Evolutionary conservation across 768 basidiomycete species (phyloP).

Genomic region (Grammothele lineata): DNA sequence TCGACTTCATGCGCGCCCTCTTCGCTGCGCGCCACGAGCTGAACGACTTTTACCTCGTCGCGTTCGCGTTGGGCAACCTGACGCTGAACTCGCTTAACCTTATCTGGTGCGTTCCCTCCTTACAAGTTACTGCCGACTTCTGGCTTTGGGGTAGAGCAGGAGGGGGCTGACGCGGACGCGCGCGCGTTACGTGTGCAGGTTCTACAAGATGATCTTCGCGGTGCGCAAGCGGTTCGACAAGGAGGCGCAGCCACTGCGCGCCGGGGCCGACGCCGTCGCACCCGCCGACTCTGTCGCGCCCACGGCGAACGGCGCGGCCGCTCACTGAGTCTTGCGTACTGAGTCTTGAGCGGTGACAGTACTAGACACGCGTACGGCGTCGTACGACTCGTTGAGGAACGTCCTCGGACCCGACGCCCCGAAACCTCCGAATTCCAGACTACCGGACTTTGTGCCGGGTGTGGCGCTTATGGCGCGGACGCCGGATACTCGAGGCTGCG

Average conservation of each 20-base stretch:
- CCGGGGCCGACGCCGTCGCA: neutral
- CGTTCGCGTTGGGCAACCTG: slow-evolving; percentile 60
- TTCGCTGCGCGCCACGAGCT: slow-evolving; percentile 50
- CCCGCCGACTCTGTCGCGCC: neutral
- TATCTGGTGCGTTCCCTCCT: slow-evolving; percentile 51
- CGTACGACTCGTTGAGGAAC: too few species aligned
- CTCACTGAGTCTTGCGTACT: too few species aligned
- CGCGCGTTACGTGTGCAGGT: slow-evolving; percentile 50
- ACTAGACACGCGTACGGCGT: too few species aligned
- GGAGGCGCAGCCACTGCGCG: slow-evolving; percentile 17
- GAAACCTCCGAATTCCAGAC: too few species aligned
- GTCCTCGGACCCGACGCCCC: too few species aligned
- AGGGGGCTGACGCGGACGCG: too few species aligned
- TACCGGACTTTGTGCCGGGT: too few species aligned
- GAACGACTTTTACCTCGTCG: slow-evolving; percentile 40
- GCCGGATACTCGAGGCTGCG: too few species aligned
- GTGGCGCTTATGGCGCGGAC: too few species aligned
- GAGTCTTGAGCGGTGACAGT: too few species aligned
- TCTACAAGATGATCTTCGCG: slow-evolving; percentile 68
- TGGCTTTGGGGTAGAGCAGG: too few species aligned
- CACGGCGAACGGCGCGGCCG: neutral
- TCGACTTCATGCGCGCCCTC: slow-evolving; percentile 54
- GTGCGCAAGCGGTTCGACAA: slow-evolving; percentile 55
- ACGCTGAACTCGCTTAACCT: slow-evolving; percentile 71
- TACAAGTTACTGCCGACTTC: too few species aligned